phyloP scores from a whole-genome alignment of 495 filamentous ascomycete species.

The Tuber melanosporum region DNA sequence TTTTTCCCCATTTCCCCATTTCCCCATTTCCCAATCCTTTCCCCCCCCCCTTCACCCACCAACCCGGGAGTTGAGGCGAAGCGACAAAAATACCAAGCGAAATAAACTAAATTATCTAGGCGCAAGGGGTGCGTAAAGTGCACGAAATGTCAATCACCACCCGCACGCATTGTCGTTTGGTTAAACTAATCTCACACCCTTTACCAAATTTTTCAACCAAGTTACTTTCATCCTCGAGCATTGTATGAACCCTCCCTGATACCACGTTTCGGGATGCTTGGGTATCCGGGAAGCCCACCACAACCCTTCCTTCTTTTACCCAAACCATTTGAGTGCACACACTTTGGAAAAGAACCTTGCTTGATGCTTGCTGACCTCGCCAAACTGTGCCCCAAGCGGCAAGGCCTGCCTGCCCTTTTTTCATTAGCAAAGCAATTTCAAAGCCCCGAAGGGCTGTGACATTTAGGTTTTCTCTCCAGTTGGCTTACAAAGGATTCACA shows the following conservation, averaged over 20 bases:
- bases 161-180: neutral
- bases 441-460: constrained; percentile 1
- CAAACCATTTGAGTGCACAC: neutral
- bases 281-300: neutral
- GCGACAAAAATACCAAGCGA: neutral
- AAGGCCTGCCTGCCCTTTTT: neutral
- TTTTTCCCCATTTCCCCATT: neutral
- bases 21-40: constrained; percentile 5
- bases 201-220: neutral
- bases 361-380: neutral
- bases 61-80: constrained; percentile 3
- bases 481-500: neutral
- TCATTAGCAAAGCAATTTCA: neutral
- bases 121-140: constrained; percentile 6
- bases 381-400: constrained; percentile 6
- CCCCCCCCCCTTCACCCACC: neutral
- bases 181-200: constrained; percentile 1
- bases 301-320: neutral
- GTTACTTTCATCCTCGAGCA: neutral
- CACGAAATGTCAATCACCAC: neutral
- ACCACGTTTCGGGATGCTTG: neutral
- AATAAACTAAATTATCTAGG: constrained; percentile 2
- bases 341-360: constrained; percentile 4
- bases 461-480: neutral
- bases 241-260: neutral